Base-by-base conservation (phyloP, 352 stramenopile genomes). In the Globisporangium abappressorium region DNA sequence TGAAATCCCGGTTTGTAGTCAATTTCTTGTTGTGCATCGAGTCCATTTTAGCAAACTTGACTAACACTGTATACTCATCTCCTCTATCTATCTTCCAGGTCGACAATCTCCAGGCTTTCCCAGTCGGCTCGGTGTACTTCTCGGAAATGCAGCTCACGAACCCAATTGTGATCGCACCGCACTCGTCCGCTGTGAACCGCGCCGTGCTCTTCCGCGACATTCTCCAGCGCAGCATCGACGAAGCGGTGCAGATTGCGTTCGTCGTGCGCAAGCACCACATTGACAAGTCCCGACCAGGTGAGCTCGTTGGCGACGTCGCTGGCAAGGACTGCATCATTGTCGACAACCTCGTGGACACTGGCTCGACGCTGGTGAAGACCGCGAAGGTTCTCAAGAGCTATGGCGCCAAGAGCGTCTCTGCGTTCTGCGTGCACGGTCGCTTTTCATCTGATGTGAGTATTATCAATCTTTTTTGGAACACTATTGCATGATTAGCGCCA, bases 291-390 rank as follows among this genome's bases (percentile, higher is more conserved):
- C 74, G 78, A 4, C 83, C 84, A 18, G 86, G 84, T 3, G 86
- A 96, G 64, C 71, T 96, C 24, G 84, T 96, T 15, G 88, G 88
- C 38, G 83, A 93, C 56, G 86, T 94, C 49, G 57, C 81, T 6
- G 88, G 82, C 66, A 93, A 91, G 62, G 88, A 96, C 73, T 94
- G 86, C 67, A 92, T 96, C 70, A 82, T 96, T 51, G 85, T 96
- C 36, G 88, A 96, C 75, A 94, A 87, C 57, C 78, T 96, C 54
- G 84, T 96, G 64, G 88, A 96, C 74, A 96, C 88, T 34, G 88
- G 87, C 43, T 89, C 81, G 54, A 96, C 88, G 26, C 72, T 96
- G 58, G 76, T 92, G 57, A 92, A 93, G 73, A 92, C 85, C 15
- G 86, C 88, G 30, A 85, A 93, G 70, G 78, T 93, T 64, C 76